Conservation (phyloP, 371 early-diverging fungal genomes). For the Nosema muscidifuracis region DNA sequence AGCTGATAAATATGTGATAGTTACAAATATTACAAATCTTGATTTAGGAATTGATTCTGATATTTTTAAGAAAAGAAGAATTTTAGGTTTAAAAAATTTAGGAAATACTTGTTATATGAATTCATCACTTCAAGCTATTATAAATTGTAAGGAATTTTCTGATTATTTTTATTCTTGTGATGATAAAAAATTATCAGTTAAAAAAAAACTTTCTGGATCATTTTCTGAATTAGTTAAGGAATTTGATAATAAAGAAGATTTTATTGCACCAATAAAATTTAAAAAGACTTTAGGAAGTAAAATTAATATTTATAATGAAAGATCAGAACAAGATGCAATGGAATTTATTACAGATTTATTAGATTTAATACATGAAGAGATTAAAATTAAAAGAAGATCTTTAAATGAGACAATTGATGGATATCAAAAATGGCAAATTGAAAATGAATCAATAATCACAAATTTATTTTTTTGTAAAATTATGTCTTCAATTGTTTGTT, state of each 20-base stretch:
- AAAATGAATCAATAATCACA: constrained; percentile 78
- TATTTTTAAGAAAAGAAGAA: neutral
- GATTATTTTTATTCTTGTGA: constrained; percentile 62
- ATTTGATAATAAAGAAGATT: constrained; percentile 65
- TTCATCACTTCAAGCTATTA: constrained; percentile 83
- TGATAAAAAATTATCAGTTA: constrained; percentile 62
- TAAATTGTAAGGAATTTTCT: constrained; percentile 75
- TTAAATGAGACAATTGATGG: neutral
- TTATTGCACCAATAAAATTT: constrained; percentile 22
- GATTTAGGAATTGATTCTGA: constrained; percentile 12
- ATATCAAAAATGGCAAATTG: constrained; percentile 1
- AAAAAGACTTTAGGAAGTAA: constrained; percentile 58
- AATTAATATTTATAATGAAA: constrained; percentile 66
- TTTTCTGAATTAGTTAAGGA: constrained; percentile 67
- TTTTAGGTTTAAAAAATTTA: constrained; percentile 68
- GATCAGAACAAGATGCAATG: constrained; percentile 70
- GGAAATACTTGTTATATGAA: constrained; percentile 98
- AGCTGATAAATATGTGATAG: constrained; percentile 3
- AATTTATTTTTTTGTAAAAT: constrained; percentile 75
- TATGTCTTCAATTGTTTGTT: constrained; percentile 70
- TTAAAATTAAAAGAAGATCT: constrained; percentile 9
- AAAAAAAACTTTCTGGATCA: constrained; percentile 68
- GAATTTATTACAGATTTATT: constrained; percentile 69
- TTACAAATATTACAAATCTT: neutral
- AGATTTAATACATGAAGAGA: constrained; percentile 71